These are phyloP conservation scores for Knoxia roxburghii DNA, from an alignment of 257 asterid species.

Conservation along the genomic window DNA sequence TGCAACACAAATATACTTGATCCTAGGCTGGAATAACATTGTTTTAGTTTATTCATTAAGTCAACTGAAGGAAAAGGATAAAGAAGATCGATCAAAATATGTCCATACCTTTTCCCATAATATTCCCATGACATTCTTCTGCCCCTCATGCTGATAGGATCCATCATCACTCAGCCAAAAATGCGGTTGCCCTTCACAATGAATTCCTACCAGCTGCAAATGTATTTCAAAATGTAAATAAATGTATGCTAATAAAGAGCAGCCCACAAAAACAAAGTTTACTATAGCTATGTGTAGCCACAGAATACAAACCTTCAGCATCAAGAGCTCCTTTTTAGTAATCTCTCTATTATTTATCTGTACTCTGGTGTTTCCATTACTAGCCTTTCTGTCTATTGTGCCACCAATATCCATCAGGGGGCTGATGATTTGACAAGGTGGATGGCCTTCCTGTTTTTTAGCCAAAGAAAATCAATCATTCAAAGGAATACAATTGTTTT, in stretches of 20 bases:
- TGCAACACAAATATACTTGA: slow-evolving; percentile 55
- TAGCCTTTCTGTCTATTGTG: slow-evolving; percentile 43
- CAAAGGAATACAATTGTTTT: background rate
- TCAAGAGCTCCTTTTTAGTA: slow-evolving; percentile 51
- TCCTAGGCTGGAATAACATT: slow-evolving; percentile 45
- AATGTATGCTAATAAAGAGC: slow-evolving; percentile 17
- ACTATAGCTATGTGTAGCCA: slow-evolving; percentile 1
- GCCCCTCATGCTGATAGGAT: slow-evolving; percentile 59
- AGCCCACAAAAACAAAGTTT: slow-evolving; percentile 9
- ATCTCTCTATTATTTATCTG: slow-evolving; percentile 69
- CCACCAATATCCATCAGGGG: slow-evolving; percentile 52
- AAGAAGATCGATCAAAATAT: slow-evolving; percentile 2
- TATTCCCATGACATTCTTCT: slow-evolving; percentile 65
- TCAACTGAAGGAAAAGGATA: background rate
- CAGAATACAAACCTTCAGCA: slow-evolving; percentile 51
- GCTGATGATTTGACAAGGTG: slow-evolving; percentile 76
- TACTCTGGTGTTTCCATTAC: slow-evolving; percentile 73
- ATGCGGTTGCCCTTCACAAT: slow-evolving; percentile 59
- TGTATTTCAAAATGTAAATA: no score
- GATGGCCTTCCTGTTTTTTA: slow-evolving; percentile 67
- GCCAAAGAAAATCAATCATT: background rate
- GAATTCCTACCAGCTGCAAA: slow-evolving; percentile 59
- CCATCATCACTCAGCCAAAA: slow-evolving; percentile 82
- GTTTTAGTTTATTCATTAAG: background rate
- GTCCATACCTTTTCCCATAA: slow-evolving; percentile 68